Base-by-base conservation (phyloP, 108 stramenopile species). In the Nitzschia sp. region DNA sequence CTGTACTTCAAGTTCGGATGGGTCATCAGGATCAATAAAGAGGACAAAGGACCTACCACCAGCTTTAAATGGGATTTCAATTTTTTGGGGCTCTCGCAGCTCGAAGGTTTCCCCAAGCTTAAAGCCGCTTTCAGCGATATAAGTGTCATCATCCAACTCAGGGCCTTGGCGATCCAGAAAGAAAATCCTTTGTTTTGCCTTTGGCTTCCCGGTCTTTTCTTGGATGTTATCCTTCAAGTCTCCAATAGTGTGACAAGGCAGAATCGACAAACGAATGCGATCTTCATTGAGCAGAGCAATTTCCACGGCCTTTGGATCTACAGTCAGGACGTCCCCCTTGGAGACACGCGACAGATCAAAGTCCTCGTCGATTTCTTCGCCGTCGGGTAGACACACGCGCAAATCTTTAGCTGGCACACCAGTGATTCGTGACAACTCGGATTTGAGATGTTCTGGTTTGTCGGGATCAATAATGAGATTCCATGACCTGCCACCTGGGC, bases 151-250 rank as follows among this genome's bases (percentile, higher is more conserved):
- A 36, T 66, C 65, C 18, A 64, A 1, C 5, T 74, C 64, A n/a
- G n/a, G n/a, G 11, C 46, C 31, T 19, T 74, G 58, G 13, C 29
- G 19, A 33, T 71, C 70, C 3, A 71, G 38, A 19, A 74, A 76
- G 54, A 76, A 69, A 11, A 69, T 33, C 4, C 75, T 6, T 25
- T 76, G 67, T 17, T 60, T 33, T 21, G 60, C 24, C 46, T 62
- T 68, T 0, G 67, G 67, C 2, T 48, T 31, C 0, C 75, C 68
- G 21, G 68, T 69, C 31, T 76, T 46, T 28, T 76, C 68, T 34
- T 64, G 67, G 46, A 76, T 38, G 31, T 69, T 23, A 23, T 76
- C 68, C 46, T 76, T 76, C 2, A 76, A 28, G 2, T 76, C 75
- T 8, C 36, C 25, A 3, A 67, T 49, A 3, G 67, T 76, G 36